Evolutionary conservation across 2,329 filamentous ascomycete genomes (phyloP).

Genomic region (Scedosporium aurantiacum): DNA sequence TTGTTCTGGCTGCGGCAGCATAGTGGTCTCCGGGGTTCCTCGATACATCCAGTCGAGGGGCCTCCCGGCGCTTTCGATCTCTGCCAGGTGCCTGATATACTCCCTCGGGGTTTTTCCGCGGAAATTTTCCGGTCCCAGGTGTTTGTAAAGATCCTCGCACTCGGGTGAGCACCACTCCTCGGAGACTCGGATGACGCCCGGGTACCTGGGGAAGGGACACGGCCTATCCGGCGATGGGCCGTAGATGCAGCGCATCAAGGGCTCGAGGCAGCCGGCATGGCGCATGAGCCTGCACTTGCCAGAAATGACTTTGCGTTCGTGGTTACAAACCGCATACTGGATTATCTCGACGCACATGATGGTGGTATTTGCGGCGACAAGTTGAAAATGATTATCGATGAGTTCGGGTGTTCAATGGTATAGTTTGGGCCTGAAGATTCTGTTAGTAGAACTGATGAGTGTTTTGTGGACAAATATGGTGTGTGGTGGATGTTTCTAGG

Average conservation of each 20-base stretch:
- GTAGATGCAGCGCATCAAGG: slow-evolving; percentile 6
- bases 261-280: slow-evolving; percentile 3
- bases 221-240: slow-evolving; percentile 5
- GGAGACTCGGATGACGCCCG: slow-evolving; percentile 1
- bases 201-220: slow-evolving; percentile 6
- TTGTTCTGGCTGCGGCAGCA: neutral
- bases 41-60: neutral
- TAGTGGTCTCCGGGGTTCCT: neutral
- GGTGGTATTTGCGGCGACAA: neutral
- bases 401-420: neutral
- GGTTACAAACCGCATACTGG: slow-evolving; percentile 7
- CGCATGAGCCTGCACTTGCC: slow-evolving; percentile 6
- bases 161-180: slow-evolving; percentile 4
- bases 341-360: slow-evolving; percentile 9
- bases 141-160: neutral
- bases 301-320: neutral
- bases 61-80: neutral
- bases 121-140: neutral
- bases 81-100: neutral
- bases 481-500: too few relatives aligned
- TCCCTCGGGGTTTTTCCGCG: neutral
- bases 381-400: neutral
- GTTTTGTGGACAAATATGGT: neutral
- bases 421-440: too few relatives aligned
- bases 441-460: neutral